A percentile compares a stretch with the other conserved stretches of the same genome.
Evolutionary conservation across 2,329 filamentous ascomycete species (phyloP).

Genomic region (Ophiobolus disseminans): DNA sequence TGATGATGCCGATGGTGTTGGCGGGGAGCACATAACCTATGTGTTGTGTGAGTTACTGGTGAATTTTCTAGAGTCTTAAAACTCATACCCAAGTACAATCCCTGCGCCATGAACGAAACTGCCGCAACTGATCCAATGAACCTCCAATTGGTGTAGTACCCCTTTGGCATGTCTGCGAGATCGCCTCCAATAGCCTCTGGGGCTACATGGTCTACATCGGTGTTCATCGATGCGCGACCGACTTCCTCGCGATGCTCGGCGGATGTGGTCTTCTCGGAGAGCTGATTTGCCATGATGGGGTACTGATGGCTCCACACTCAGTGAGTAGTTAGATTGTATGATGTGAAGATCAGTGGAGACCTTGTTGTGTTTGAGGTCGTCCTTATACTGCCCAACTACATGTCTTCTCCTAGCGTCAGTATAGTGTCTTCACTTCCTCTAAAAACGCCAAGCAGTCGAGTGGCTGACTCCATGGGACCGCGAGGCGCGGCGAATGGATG

Average conservation of each 20-base stretch:
- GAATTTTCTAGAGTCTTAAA: not conserved
- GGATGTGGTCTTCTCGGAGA: conserved; percentile 3
- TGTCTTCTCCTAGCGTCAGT: no score
- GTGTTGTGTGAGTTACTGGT: not conserved
- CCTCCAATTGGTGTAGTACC: conserved; percentile 23
- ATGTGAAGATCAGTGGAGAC: not conserved
- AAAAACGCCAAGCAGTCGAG: no score
- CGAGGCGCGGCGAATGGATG: not conserved
- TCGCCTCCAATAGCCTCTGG: conserved; percentile 13
- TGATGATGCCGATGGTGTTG: not conserved
- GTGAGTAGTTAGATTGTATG: not conserved
- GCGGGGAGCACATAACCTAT: not conserved
- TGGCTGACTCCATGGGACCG: not conserved
- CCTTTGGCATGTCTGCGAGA: conserved; percentile 19
- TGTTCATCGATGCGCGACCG: not conserved
- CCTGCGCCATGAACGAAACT: conserved; percentile 23
- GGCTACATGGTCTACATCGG: not conserved
- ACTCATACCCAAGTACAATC: conserved; percentile 22
- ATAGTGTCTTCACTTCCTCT: no score
- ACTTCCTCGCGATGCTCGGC: conserved; percentile 1
- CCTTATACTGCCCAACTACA: no score
- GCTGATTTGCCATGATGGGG: conserved; percentile 3
- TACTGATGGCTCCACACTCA: not conserved
- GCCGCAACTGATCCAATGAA: conserved; percentile 22
- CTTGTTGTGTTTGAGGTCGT: no score